Percentiles rank a stretch among this genome's conserved stretches.
Conservation (phyloP, 1,284 basidiomycete genomes). For the Singerocomus inundabilis region DNA sequence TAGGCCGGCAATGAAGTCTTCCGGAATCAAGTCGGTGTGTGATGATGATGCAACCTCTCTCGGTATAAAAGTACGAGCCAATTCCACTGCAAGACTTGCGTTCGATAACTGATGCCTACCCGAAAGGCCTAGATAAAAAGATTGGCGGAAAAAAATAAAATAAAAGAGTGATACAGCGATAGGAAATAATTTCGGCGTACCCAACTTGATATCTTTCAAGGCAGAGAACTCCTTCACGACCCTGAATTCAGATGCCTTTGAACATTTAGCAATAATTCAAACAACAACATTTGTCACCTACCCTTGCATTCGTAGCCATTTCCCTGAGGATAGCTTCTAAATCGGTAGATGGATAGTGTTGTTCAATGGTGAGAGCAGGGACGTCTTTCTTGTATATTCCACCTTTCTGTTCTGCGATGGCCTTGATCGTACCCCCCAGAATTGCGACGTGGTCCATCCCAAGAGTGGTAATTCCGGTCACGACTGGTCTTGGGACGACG, state of each 20-base stretch:
- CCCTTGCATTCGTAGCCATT: slow-evolving; percentile 68
- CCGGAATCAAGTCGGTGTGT: slow-evolving; percentile 42
- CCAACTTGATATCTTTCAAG: slow-evolving; percentile 60
- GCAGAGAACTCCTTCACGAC: slow-evolving; percentile 50
- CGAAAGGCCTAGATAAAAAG: slow-evolving; percentile 61
- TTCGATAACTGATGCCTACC: slow-evolving; percentile 92
- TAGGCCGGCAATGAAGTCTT: slow-evolving; percentile 62
- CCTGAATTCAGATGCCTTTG: slow-evolving; percentile 64
- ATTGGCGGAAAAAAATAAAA: slow-evolving; percentile 1
- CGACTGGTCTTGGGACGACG: slow-evolving; percentile 86
- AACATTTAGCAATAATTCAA: not conserved
- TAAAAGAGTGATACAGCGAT: too few relatives aligned
- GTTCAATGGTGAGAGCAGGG: slow-evolving; percentile 82
- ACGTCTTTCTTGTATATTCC: slow-evolving; percentile 95
- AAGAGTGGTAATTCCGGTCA: slow-evolving; percentile 87
- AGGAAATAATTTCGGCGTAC: slow-evolving; percentile 36
- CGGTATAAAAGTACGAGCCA: slow-evolving; percentile 69
- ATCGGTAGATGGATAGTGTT: slow-evolving; percentile 72
- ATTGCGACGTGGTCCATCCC: slow-evolving; percentile 94
- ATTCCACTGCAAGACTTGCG: slow-evolving; percentile 81
- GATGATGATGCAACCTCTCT: slow-evolving; percentile 9
- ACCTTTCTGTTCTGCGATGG: slow-evolving; percentile 95
- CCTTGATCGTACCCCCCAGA: slow-evolving; percentile 84
- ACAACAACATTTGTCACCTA: slow-evolving; percentile 19
- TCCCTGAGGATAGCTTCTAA: slow-evolving; percentile 66